Evolutionary conservation across 352 stramenopile genomes (phyloP).

Genomic region (Phytophthora capsici): DNA sequence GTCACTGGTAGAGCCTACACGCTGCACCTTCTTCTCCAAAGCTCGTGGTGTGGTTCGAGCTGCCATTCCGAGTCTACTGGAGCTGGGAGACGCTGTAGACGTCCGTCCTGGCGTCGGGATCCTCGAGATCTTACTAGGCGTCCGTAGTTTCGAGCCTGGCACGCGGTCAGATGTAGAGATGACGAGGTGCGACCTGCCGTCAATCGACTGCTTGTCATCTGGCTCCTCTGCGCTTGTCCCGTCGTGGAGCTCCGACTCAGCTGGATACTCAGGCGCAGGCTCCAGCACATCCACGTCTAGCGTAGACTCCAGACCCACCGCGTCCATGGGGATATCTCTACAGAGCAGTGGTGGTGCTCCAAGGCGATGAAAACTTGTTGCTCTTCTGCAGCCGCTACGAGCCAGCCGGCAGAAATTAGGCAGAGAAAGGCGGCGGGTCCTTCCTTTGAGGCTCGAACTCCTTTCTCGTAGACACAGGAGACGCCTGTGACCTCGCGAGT

Average conservation of each 20-base stretch:
- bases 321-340: conserved; percentile 26
- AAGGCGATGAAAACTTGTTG: neutral
- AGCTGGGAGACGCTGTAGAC: conserved; percentile 1
- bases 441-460: conserved; percentile 9
- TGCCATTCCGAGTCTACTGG: conserved; percentile 51
- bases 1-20: conserved; percentile 31
- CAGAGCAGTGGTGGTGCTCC: neutral
- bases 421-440: conserved; percentile 24
- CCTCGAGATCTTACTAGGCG: conserved; percentile 32
- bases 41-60: conserved; percentile 42
- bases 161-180: conserved; percentile 21
- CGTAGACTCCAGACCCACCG: neutral
- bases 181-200: conserved; percentile 32
- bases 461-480: neutral
- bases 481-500: neutral
- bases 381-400: conserved; percentile 14
- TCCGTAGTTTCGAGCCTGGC: conserved; percentile 31
- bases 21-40: conserved; percentile 47
- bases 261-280: conserved; percentile 11
- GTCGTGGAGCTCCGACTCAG: conserved; percentile 17
- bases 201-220: conserved; percentile 12
- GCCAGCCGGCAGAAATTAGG: conserved; percentile 21
- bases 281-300: conserved; percentile 13
- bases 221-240: conserved; percentile 6
- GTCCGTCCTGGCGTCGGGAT: conserved; percentile 29